Conservation (phyloP, 1,284 basidiomycete genomes). For the Cryptococcus sp. region DNA sequence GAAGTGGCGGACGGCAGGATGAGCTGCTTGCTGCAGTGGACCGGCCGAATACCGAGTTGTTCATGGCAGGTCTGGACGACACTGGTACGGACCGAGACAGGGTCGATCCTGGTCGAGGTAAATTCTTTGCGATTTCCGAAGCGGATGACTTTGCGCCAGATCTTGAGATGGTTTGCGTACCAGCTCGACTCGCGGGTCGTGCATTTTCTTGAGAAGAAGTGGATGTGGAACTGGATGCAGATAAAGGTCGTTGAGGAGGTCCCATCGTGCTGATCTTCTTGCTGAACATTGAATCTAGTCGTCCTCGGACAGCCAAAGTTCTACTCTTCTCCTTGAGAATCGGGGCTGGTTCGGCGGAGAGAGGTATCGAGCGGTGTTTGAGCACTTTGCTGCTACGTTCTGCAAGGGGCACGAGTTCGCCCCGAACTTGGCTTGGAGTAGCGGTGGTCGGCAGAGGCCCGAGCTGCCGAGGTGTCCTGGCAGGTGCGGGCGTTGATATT, state of each 20-base stretch:
- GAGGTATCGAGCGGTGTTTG: background rate
- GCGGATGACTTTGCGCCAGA: background rate
- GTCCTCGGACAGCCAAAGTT: constrained; percentile 17
- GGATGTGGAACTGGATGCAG: constrained; percentile 4
- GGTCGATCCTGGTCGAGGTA: background rate
- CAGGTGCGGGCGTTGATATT: background rate
- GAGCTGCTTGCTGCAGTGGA: too few relatives aligned
- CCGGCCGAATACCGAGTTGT: background rate
- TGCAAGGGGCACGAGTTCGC: background rate
- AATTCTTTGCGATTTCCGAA: background rate
- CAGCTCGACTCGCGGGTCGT: background rate
- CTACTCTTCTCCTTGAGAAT: constrained; percentile 1
- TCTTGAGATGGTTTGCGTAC: background rate
- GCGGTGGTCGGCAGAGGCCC: background rate
- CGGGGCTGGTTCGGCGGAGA: background rate
- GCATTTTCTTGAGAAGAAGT: constrained; percentile 3
- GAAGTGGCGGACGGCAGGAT: background rate
- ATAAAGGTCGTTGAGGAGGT: constrained; percentile 18
- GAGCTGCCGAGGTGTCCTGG: background rate
- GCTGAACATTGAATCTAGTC: constrained; percentile 24
- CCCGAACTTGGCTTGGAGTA: background rate
- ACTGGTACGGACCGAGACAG: background rate
- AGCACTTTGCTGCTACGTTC: background rate
- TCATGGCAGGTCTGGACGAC: background rate
- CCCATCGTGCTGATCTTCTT: constrained; percentile 9